A percentile compares a stretch with the other conserved stretches of the same genome.
Evolutionary conservation across 2,329 filamentous ascomycete species (phyloP).

Genomic region (Fusarium musae): DNA sequence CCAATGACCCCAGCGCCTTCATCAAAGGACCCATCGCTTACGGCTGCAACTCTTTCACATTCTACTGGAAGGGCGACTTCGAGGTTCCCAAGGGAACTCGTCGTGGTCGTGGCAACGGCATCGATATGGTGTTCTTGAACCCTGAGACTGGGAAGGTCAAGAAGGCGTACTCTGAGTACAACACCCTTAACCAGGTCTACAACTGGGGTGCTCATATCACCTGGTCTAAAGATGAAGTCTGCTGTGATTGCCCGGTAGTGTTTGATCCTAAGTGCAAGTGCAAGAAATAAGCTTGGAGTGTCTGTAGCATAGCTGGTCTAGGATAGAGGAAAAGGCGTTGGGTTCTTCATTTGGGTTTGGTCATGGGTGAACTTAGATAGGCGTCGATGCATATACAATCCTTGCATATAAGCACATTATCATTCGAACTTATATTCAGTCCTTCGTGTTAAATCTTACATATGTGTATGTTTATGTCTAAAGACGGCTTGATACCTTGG

Average conservation of each 20-base stretch:
- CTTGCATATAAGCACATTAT: background rate
- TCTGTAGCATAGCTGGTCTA: background rate
- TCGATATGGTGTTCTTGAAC: conserved; percentile 37
- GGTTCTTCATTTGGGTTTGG: background rate
- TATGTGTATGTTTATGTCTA: background rate
- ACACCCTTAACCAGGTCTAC: conserved; percentile 38
- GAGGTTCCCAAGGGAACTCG: conserved; percentile 6
- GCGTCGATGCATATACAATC: conserved; percentile 6
- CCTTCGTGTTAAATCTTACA: accelerated
- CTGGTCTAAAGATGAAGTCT: conserved; percentile 30
- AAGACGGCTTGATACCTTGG: conserved; percentile 27
- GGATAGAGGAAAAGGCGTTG: conserved; percentile 14
- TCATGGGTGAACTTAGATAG: background rate
- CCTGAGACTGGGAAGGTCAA: conserved; percentile 18
- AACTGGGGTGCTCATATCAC: conserved; percentile 38
- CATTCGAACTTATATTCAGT: accelerated
- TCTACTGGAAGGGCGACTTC: conserved; percentile 42
- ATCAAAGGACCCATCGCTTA: conserved; percentile 31
- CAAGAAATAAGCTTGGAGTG: background rate
- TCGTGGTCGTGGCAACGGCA: conserved; percentile 29
- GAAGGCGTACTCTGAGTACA: conserved; percentile 37
- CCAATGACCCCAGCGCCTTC: conserved; percentile 25
- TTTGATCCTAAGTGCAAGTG: conserved; percentile 33
- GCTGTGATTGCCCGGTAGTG: conserved; percentile 36
- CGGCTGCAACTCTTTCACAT: conserved; percentile 37